A percentile compares a stretch with the other conserved stretches of the same genome.
These are phyloP conservation scores for Ilyonectria sp. DNA, from an alignment of 2,329 filamentous ascomycete species.

Conservation along the genomic window DNA sequence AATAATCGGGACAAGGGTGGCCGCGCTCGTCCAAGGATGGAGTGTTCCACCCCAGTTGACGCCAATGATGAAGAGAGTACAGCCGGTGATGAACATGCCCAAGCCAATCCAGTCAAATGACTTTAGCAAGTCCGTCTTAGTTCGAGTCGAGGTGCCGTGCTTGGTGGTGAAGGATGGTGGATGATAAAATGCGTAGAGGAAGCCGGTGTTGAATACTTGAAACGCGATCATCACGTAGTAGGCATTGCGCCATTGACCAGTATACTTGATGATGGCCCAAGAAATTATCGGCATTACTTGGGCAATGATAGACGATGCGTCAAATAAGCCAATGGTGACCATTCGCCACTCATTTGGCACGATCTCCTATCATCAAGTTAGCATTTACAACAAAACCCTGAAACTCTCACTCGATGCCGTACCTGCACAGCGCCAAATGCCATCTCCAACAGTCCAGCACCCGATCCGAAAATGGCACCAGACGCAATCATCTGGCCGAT, in stretches of 20 bases:
- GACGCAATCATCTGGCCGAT: slow-evolving; percentile 59
- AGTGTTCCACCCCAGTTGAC: slow-evolving; percentile 27
- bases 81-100: slow-evolving; percentile 20
- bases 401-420: neutral
- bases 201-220: slow-evolving; percentile 16
- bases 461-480: slow-evolving; percentile 58
- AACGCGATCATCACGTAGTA: slow-evolving; percentile 32
- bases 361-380: slow-evolving; percentile 49
- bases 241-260: slow-evolving; percentile 27
- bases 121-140: slow-evolving; percentile 10
- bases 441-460: slow-evolving; percentile 58
- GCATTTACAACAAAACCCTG: rapidly evolving
- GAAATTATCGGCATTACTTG: slow-evolving; percentile 29
- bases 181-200: slow-evolving; percentile 25
- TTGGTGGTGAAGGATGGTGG: slow-evolving; percentile 22
- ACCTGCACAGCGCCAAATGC: slow-evolving; percentile 51
- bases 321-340: slow-evolving; percentile 51
- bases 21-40: slow-evolving; percentile 22
- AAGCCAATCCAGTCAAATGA: slow-evolving; percentile 28
- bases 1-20: slow-evolving; percentile 13
- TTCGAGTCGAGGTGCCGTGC: slow-evolving; percentile 3
- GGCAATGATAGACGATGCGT: slow-evolving; percentile 28
- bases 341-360: slow-evolving; percentile 57
- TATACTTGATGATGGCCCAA: slow-evolving; percentile 30
- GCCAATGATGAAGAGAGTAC: slow-evolving; percentile 24